Evolutionary conservation across 352 stramenopile species (phyloP).

Genomic region (Albugo candida): DNA sequence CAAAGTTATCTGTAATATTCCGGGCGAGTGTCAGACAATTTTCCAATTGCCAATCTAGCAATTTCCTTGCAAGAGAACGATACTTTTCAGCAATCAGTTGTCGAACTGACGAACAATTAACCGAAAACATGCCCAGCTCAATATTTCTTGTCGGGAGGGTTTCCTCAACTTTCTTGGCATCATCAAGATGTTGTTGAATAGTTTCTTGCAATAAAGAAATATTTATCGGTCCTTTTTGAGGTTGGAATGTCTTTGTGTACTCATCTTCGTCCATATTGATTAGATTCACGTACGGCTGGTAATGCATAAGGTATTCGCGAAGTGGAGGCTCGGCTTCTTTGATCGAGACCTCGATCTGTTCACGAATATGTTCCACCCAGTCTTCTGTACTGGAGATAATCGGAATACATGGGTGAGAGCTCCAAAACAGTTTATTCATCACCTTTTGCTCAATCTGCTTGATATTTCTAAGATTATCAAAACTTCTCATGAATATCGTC

Average conservation of each 20-base stretch:
- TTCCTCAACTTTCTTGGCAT: slow-evolving; percentile 33
- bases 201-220: slow-evolving; percentile 41
- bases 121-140: slow-evolving; percentile 66
- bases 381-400: slow-evolving; percentile 67
- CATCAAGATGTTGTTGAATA: slow-evolving; percentile 60
- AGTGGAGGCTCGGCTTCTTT: slow-evolving; percentile 36
- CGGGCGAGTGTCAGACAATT: slow-evolving; percentile 57
- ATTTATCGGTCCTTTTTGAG: slow-evolving; percentile 43
- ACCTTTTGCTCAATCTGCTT: slow-evolving; percentile 81
- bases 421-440: slow-evolving; percentile 92
- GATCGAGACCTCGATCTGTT: slow-evolving; percentile 35
- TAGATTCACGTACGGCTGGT: slow-evolving; percentile 73
- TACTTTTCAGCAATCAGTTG: slow-evolving; percentile 63
- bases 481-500: slow-evolving; percentile 59
- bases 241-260: slow-evolving; percentile 52
- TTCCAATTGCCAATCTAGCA: slow-evolving; percentile 51
- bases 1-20: slow-evolving; percentile 62
- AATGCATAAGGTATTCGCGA: slow-evolving; percentile 57
- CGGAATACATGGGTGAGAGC: slow-evolving; percentile 75
- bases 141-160: slow-evolving; percentile 34
- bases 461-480: slow-evolving; percentile 67
- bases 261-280: slow-evolving; percentile 81
- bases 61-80: slow-evolving; percentile 40
- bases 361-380: slow-evolving; percentile 49
- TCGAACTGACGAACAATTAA: slow-evolving; percentile 50